Percentiles rank a stretch among this genome's conserved stretches.
Conservation (phyloP, 179 eudicot genomes). For the Monotropa hypopitys region DNA sequence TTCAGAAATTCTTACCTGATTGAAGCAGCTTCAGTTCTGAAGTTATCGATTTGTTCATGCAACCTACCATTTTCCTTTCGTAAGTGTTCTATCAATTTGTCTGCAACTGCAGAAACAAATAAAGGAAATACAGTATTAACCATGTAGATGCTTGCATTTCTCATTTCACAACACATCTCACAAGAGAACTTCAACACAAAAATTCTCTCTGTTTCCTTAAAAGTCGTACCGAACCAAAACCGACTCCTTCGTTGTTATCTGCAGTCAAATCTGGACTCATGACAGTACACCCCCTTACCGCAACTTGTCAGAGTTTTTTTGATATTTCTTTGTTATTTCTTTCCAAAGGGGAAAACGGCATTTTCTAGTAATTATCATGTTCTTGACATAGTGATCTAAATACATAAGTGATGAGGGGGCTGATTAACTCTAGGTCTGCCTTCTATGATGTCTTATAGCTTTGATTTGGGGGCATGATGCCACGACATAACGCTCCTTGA, state of each 20-base stretch:
- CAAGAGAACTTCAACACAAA: neutral
- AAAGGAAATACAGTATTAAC: neutral
- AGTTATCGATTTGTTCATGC: slow-evolving; percentile 25
- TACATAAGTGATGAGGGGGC: neutral
- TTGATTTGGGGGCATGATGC: no score
- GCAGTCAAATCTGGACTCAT: neutral
- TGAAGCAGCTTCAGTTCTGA: slow-evolving; percentile 36
- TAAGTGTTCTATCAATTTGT: slow-evolving; percentile 35
- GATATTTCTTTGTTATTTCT: neutral
- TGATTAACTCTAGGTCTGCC: neutral
- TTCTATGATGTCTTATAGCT: no score
- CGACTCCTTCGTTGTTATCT: neutral
- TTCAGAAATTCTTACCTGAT: slow-evolving; percentile 31
- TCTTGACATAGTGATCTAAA: neutral
- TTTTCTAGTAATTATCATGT: neutral
- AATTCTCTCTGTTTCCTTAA: neutral
- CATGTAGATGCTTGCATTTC: neutral
- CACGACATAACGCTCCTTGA: no score
- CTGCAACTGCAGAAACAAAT: slow-evolving; percentile 49
- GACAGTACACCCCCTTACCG: neutral
- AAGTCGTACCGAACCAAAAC: neutral
- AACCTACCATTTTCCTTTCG: slow-evolving; percentile 39
- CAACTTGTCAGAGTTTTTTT: neutral
- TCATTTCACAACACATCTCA: neutral
- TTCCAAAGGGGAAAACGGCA: neutral